phyloP scores from a whole-genome alignment of 2,329 filamentous ascomycete genomes.

The Colletotrichum orbiculare region DNA sequence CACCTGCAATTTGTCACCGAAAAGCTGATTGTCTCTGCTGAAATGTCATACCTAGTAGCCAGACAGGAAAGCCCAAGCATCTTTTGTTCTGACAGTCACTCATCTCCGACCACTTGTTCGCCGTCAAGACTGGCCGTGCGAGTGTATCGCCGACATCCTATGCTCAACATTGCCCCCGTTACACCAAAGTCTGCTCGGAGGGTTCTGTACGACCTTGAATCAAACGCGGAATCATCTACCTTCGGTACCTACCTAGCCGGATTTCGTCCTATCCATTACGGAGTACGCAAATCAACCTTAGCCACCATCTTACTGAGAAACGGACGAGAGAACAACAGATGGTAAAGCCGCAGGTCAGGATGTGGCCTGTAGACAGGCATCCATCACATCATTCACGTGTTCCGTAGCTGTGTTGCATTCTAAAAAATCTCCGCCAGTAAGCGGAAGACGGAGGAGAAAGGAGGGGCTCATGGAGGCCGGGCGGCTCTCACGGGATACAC shows the following conservation, averaged over 20 bases:
- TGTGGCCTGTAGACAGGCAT: slow-evolving; percentile 12
- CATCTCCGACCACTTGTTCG: no score
- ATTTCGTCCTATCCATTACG: slow-evolving; percentile 25
- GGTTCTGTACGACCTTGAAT: slow-evolving; percentile 13
- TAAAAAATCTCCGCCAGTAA: no score
- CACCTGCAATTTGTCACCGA: no score
- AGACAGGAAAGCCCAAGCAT: no score
- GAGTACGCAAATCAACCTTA: slow-evolving; percentile 2
- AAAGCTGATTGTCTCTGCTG: no score
- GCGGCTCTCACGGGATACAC: slow-evolving; percentile 19
- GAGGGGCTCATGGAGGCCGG: neutral
- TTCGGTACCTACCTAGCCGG: slow-evolving; percentile 1
- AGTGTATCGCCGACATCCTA: slow-evolving; percentile 4
- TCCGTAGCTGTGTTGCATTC: no score
- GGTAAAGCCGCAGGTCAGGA: slow-evolving; percentile 20
- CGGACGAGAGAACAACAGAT: slow-evolving; percentile 30
- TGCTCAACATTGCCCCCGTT: slow-evolving; percentile 3
- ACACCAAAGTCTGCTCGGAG: slow-evolving; percentile 4
- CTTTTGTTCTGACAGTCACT: no score
- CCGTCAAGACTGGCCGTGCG: neutral
- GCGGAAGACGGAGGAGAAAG: no score
- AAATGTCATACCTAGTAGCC: no score
- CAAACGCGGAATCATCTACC: slow-evolving; percentile 5
- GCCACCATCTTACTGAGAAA: slow-evolving; percentile 13
- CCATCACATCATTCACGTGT: neutral